Base-by-base conservation (phyloP, 805 yeast species). In the Kluyveromyces aestuarii region DNA sequence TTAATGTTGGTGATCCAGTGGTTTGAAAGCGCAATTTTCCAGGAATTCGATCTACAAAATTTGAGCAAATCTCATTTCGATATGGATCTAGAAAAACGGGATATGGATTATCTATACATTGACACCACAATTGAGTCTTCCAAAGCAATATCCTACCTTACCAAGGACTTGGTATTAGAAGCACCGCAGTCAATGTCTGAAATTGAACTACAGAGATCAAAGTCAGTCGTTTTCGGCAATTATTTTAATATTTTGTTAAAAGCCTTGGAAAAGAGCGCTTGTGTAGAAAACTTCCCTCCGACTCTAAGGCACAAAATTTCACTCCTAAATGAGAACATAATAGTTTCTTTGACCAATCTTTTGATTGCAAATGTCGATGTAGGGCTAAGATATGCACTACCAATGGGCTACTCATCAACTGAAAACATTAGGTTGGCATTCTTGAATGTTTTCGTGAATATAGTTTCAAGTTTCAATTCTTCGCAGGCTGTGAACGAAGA, bases 391-490 rank as follows among this genome's bases (percentile, higher is more conserved):
- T 79, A 78, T 62, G 88, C 90, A 2, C 63, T 87, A 14, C 89
- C 93, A 0, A 74, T 87, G 61, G 93, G 95, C 0, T 86, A 81
- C 57, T 87, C 87, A 56, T 75, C 75, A 19, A 84, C 84, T 60
- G 64, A 69, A 13, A 74, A 80, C 47, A 81, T 87, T 27, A 70
- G 93, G 51, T 70, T 82, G 10, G 80, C 95, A 0, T 86, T 87
- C 59, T 71, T 88, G 58, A 82, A 82, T 49, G 91, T 88, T 1
- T 87, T 88, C 55, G 79, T 84, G 2, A 80, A 82, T 46, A 84
- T 86, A 60, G 68, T 79, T 53, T 59, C 72, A 25, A 63, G 64
- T 41, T 64, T 64, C 47, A 58, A 59, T 6, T 48, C 56, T 16
- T 57, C 63, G 27, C 55, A 57, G 40, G 44, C 58, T 35, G 46